Conservation (phyloP, 2,329 filamentous ascomycete genomes). For the Ophiostoma pallidulum region DNA sequence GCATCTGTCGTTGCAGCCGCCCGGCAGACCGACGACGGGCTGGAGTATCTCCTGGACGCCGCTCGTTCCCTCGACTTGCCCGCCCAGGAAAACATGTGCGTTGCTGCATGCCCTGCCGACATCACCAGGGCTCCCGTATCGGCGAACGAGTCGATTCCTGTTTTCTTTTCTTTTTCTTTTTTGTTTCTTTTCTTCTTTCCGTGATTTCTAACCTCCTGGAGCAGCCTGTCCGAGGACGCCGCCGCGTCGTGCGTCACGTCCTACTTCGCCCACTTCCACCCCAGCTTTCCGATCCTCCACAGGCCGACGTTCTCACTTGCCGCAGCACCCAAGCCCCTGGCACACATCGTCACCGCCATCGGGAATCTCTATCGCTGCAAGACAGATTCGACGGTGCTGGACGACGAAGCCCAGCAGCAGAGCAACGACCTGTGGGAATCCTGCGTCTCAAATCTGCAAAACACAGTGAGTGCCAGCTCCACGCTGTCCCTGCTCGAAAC, state of each 20-base stretch:
- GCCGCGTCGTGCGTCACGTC: background rate
- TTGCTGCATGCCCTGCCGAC: too few species aligned
- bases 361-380: conserved; percentile 6
- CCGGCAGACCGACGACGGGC: background rate
- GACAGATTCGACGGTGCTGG: background rate
- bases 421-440: conserved; percentile 6
- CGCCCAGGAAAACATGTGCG: background rate
- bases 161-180: too few species aligned
- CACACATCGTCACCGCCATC: conserved; percentile 4
- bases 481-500: too few species aligned
- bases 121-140: too few species aligned
- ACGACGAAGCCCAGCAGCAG: background rate
- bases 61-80: background rate
- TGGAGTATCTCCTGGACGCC: background rate
- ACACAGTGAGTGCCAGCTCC: too few species aligned
- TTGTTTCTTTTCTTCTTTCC: too few species aligned
- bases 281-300: conserved; percentile 6
- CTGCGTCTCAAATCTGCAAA: background rate
- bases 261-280: too few species aligned
- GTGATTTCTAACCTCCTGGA: too few species aligned
- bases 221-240: background rate
- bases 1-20: background rate
- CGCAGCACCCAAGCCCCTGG: background rate
- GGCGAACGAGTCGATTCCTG: too few species aligned
- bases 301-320: background rate